Evolutionary conservation across 768 basidiomycete genomes (phyloP).

Genomic region (Gymnopilus junonius): DNA sequence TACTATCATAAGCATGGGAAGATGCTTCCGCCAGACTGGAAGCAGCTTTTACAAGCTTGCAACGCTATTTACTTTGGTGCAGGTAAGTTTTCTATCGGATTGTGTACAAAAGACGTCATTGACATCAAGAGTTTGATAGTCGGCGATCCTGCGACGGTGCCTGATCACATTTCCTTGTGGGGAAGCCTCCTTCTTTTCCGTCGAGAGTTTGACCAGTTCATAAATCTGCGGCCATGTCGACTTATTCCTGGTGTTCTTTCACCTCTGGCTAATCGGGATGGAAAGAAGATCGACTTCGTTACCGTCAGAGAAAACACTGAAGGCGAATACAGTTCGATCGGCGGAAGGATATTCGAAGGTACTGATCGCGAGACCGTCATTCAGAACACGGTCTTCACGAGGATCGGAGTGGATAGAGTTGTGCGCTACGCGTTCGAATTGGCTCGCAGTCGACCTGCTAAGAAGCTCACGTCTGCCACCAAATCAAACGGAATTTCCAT

Average conservation of each 20-base stretch:
- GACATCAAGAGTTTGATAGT: conserved; percentile 28
- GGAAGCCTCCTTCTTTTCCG: conserved; percentile 54
- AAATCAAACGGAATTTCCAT: conserved; percentile 56
- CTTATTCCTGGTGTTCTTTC: conserved; percentile 51
- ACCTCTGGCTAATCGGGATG: conserved; percentile 47
- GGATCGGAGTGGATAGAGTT: conserved; percentile 51
- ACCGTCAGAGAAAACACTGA: conserved; percentile 63
- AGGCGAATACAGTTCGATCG: conserved; percentile 57
- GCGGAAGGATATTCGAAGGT: conserved; percentile 46
- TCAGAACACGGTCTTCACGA: conserved; percentile 54
- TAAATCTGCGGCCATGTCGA: conserved; percentile 51
- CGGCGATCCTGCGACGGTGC: conserved; percentile 50
- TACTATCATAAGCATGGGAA: conserved; percentile 50
- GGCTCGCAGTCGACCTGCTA: conserved; percentile 50
- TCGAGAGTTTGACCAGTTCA: conserved; percentile 55
- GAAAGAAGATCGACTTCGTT: conserved; percentile 51
- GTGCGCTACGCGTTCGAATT: conserved; percentile 57
- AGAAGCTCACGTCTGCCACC: conserved; percentile 55
- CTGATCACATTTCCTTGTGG: conserved; percentile 64
- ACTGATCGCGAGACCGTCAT: conserved; percentile 45
- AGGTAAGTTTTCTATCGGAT: conserved; percentile 24
- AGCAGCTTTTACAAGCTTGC: conserved; percentile 40
- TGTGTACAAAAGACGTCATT: conserved; percentile 13
- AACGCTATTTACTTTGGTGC: conserved; percentile 55
- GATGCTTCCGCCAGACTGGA: conserved; percentile 50